Conservation (phyloP, 768 basidiomycete species). For the Imleria badia region DNA sequence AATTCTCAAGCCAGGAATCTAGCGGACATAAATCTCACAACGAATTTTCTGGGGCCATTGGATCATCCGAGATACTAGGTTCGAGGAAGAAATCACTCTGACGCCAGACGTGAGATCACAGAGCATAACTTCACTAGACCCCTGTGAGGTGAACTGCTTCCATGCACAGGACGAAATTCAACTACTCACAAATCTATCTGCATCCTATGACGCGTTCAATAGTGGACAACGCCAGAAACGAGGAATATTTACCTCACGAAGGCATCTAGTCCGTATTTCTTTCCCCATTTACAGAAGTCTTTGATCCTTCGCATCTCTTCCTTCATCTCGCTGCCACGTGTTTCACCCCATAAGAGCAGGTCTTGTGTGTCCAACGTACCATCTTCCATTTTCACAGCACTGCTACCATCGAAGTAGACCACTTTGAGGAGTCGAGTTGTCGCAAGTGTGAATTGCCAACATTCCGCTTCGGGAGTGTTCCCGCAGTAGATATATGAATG, state of each 20-base stretch:
- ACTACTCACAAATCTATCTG: slow-evolving; percentile 48
- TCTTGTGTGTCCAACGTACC: slow-evolving; percentile 38
- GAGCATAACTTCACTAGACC: slow-evolving; percentile 42
- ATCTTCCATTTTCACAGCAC: slow-evolving; percentile 1
- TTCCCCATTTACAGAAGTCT: slow-evolving; percentile 36
- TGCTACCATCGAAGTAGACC: slow-evolving; percentile 30
- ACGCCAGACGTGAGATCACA: slow-evolving; percentile 37
- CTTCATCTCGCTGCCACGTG: slow-evolving; percentile 12
- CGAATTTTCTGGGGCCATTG: neutral
- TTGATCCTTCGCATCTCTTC: slow-evolving; percentile 28
- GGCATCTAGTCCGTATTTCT: slow-evolving; percentile 32
- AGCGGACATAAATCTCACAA: neutral
- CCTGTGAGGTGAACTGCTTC: neutral
- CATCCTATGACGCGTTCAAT: slow-evolving; percentile 34
- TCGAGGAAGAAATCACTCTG: slow-evolving; percentile 37
- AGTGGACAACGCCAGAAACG: slow-evolving; percentile 20
- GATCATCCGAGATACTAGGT: slow-evolving; percentile 19
- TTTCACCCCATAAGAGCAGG: slow-evolving; percentile 32
- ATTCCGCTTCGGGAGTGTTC: slow-evolving; percentile 5
- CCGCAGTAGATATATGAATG: slow-evolving; percentile 40
- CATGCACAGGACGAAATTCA: neutral
- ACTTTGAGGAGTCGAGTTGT: slow-evolving; percentile 30
- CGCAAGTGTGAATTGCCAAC: slow-evolving; percentile 33
- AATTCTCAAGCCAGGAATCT: neutral
- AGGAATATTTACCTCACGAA: slow-evolving; percentile 29